These are phyloP conservation scores for Cyberlindnera maritima DNA, from an alignment of 805 yeast species.

Conservation along the genomic window DNA sequence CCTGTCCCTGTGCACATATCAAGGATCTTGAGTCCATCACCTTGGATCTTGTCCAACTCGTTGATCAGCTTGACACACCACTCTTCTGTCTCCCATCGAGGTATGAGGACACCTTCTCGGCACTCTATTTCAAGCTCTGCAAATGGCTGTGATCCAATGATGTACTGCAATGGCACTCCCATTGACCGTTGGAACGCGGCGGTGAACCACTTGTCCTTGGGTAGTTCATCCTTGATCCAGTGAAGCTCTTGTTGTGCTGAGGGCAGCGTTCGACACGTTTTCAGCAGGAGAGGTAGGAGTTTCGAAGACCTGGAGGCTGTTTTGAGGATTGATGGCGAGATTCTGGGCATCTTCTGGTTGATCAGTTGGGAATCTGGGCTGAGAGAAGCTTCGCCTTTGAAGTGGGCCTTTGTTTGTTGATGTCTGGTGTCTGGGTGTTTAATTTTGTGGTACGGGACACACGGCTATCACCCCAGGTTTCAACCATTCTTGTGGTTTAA, in stretches of 20 bases:
- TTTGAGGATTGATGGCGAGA: constrained; percentile 14
- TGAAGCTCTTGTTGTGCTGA: constrained; percentile 53
- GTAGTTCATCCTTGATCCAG: constrained; percentile 65
- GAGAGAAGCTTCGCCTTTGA: too few relatives aligned
- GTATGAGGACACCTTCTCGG: constrained; percentile 68
- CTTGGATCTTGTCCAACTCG: constrained; percentile 9
- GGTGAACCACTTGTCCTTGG: constrained; percentile 38
- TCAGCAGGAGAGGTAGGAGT: constrained; percentile 18
- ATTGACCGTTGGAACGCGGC: constrained; percentile 56
- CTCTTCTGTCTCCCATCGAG: constrained; percentile 95
- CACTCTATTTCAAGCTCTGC: constrained; percentile 64
- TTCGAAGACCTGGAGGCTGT: constrained; percentile 10
- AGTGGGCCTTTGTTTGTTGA: too few relatives aligned
- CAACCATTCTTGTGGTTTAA: too few relatives aligned
- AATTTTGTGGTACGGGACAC: too few relatives aligned
- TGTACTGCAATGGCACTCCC: constrained; percentile 76
- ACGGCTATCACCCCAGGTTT: too few relatives aligned
- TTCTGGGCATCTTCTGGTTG: constrained; percentile 17
- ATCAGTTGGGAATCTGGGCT: too few relatives aligned
- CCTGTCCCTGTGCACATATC: constrained; percentile 92
- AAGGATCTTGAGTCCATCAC: constrained; percentile 32
- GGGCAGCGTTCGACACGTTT: constrained; percentile 23
- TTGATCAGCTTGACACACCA: constrained; percentile 56
- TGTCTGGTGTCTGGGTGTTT: too few relatives aligned
- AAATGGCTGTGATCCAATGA: constrained; percentile 85